Evolutionary conservation across 2,329 filamentous ascomycete genomes (phyloP).

Genomic region (Ascochyta viciae-villosae): DNA sequence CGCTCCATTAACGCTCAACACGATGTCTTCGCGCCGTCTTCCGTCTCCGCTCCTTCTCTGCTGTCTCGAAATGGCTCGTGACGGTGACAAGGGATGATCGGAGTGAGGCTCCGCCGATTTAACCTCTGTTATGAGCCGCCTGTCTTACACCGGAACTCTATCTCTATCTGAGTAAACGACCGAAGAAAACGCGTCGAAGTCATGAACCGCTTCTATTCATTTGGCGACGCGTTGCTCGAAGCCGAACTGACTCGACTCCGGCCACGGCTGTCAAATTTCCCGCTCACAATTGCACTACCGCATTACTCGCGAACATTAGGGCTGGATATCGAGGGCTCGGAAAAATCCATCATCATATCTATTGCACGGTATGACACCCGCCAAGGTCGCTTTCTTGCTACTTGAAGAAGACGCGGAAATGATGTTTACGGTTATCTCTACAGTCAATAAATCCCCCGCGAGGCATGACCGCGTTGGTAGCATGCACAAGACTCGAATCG

Average conservation of each 20-base stretch:
- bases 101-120: background rate
- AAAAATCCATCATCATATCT: background rate
- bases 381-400: background rate
- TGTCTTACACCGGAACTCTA: background rate
- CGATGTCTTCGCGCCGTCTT: background rate
- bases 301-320: slow-evolving; percentile 5
- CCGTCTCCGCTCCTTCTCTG: background rate
- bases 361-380: no score
- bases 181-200: background rate
- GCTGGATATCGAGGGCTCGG: background rate
- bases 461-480: background rate
- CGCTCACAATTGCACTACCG: background rate
- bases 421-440: background rate
- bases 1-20: background rate
- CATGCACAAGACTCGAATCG: background rate
- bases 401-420: background rate
- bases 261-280: background rate
- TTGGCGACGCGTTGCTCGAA: background rate
- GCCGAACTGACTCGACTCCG: background rate
- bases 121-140: background rate
- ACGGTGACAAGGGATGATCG: background rate
- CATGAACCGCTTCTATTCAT: background rate
- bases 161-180: background rate
- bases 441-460: background rate
- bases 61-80: background rate